These are phyloP conservation scores for Epichloe elymi DNA, from an alignment of 2,329 filamentous ascomycete species.

Conservation along the genomic window DNA sequence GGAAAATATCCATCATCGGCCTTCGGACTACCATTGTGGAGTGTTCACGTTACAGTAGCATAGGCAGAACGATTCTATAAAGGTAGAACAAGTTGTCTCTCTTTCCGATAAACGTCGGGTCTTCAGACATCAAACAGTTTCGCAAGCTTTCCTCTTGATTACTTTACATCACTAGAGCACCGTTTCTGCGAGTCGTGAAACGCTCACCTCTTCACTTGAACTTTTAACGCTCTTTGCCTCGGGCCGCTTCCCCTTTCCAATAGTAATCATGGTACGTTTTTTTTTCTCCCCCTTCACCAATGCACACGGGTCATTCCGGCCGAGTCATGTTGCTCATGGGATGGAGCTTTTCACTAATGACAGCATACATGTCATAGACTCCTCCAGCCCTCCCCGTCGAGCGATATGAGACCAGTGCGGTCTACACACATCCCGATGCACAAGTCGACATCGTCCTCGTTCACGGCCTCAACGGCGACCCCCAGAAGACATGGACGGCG, in stretches of 20 bases:
- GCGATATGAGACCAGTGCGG: conserved; percentile 45
- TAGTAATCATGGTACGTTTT: conserved; percentile 1
- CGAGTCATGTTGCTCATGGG: neutral
- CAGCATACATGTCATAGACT: neutral
- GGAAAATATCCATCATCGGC: neutral
- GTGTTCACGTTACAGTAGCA: neutral
- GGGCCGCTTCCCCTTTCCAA: neutral
- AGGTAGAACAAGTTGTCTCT: neutral
- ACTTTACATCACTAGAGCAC: neutral
- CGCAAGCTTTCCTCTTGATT: neutral
- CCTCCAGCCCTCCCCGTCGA: conserved; percentile 6
- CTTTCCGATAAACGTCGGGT: neutral
- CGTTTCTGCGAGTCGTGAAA: neutral
- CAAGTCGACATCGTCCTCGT: conserved; percentile 55
- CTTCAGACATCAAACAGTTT: neutral
- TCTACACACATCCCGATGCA: conserved; percentile 46
- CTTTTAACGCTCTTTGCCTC: neutral
- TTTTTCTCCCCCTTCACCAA: too few relatives aligned
- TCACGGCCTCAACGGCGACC: conserved; percentile 56
- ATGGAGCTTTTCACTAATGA: neutral
- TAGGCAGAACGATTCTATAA: neutral
- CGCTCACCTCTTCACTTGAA: neutral
- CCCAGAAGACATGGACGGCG: conserved; percentile 45
- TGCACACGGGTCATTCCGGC: neutral
- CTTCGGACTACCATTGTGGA: neutral